Base-by-base conservation (phyloP, 1,139 yeast species). In the Yamadazyma sp. region DNA sequence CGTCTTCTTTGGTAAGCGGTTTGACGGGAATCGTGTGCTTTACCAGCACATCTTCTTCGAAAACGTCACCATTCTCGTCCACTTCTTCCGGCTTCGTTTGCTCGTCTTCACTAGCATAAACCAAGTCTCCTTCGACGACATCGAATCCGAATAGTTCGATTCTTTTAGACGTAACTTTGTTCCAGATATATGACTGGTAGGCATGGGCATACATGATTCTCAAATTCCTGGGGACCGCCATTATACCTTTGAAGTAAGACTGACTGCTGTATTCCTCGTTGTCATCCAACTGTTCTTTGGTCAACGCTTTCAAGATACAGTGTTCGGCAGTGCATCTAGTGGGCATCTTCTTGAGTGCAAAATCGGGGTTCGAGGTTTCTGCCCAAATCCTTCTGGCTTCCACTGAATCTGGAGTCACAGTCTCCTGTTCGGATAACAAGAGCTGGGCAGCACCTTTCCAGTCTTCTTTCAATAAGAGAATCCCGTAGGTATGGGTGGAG, bases 201-300 rank as follows among this genome's bases (percentile, higher is more conserved):
- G 98, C 96, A 64, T 94, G 99, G 2, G 85, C 96, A 58, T 94
- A 94, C 95, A 94, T 92, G 46, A 89, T 79, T 56, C 96, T 75
- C 57, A 94, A 71, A 58, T 91, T 91, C 61, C 96, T 78, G 31
- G 98, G 98, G 50, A 94, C 86, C 43, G 91, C 79, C 84, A 86
- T 83, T 37, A 94, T 75, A n/a, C 95, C 92, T 49, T 79, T 79
- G 53, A 87, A 80, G 57, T 83, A 85, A 4, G 83, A 68, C 11
- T 73, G 68, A n/a, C 61, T 46, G 30, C 66, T 52, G 53, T 70
- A 83, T 15, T 65, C 72, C 10, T 73, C 77, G 36, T 72, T 66
- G 17, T 62, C 74, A 11, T 69, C 71, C 29, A 65, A 66, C 46
- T 71, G 73, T 24, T 68, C 69, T 34, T 56, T 62, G 3, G 70